Conservation (phyloP, 768 basidiomycete genomes). For the Coprinellus aureogranulatus region DNA sequence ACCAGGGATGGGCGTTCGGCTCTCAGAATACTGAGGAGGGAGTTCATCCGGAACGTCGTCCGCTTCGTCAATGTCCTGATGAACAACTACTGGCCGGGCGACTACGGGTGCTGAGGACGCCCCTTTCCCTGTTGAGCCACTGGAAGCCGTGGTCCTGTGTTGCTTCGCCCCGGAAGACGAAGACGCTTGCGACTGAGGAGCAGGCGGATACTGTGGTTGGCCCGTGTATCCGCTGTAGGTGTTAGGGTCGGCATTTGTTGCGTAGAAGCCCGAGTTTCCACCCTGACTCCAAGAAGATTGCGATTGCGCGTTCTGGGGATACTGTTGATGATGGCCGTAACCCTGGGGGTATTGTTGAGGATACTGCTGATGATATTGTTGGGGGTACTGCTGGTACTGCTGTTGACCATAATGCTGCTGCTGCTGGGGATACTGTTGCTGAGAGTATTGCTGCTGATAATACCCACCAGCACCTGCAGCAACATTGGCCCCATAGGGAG, state of each 20-base stretch:
- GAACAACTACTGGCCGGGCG: slow-evolving; percentile 21
- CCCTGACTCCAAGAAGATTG: neutral
- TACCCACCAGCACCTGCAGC: slow-evolving; percentile 2
- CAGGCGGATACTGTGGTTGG: neutral
- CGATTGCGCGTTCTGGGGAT: neutral
- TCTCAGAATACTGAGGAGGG: slow-evolving; percentile 31
- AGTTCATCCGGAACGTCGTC: slow-evolving; percentile 20
- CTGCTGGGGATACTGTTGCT: neutral
- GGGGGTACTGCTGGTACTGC: neutral
- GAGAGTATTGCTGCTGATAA: neutral
- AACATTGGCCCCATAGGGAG: neutral
- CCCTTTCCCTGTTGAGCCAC: neutral
- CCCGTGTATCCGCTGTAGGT: neutral
- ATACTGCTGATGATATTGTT: neutral
- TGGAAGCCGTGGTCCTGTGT: neutral
- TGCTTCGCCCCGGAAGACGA: no score
- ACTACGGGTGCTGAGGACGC: neutral
- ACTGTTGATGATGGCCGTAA: neutral
- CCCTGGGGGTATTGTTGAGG: neutral
- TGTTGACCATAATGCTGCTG: neutral
- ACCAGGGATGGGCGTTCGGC: slow-evolving; percentile 24
- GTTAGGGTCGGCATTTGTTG: slow-evolving; percentile 5
- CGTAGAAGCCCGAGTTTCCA: neutral
- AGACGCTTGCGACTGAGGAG: neutral
- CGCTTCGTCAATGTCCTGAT: slow-evolving; percentile 27